phyloP scores from a whole-genome alignment of 306 rosid species.

The Mimosa pudica region DNA sequence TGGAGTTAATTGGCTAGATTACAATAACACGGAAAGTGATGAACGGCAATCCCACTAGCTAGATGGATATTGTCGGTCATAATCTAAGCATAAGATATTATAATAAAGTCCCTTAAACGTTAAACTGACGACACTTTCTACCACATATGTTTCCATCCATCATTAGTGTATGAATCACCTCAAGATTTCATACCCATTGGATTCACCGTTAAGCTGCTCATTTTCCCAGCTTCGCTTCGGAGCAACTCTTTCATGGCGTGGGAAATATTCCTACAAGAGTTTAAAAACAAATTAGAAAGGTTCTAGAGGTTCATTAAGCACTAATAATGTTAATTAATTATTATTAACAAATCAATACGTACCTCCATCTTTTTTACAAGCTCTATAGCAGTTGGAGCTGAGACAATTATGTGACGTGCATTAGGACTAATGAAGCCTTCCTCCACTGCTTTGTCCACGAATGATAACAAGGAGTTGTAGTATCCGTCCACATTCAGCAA shows the following conservation, averaged over 20 bases:
- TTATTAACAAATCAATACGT: not conserved
- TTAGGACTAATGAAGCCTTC: conserved; percentile 89
- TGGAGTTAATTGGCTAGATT: conserved; percentile 42
- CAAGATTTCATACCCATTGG: conserved; percentile 49
- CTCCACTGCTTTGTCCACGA: conserved; percentile 93
- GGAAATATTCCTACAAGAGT: conserved; percentile 66
- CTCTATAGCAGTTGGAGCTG: conserved; percentile 81
- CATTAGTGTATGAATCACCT: conserved; percentile 40
- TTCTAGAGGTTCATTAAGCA: not conserved
- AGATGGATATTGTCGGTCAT: conserved; percentile 40
- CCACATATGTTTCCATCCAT: conserved; percentile 33
- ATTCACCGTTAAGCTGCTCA: conserved; percentile 50
- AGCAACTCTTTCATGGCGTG: conserved; percentile 88
- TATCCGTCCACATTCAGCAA: conserved; percentile 96
- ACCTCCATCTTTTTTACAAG: conserved; percentile 95
- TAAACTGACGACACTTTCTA: conserved; percentile 26
- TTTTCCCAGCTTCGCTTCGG: conserved; percentile 91
- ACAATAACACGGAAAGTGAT: conserved; percentile 37
- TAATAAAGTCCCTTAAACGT: conserved; percentile 31
- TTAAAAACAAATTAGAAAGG: not conserved
- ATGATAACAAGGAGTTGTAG: conserved; percentile 82
- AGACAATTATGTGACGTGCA: conserved; percentile 91
- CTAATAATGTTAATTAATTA: not conserved
- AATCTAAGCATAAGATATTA: conserved; percentile 39
- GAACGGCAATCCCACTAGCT: conserved; percentile 30